phyloP scores from a whole-genome alignment of 169 alveolate species.

The Neospora caninum region DNA sequence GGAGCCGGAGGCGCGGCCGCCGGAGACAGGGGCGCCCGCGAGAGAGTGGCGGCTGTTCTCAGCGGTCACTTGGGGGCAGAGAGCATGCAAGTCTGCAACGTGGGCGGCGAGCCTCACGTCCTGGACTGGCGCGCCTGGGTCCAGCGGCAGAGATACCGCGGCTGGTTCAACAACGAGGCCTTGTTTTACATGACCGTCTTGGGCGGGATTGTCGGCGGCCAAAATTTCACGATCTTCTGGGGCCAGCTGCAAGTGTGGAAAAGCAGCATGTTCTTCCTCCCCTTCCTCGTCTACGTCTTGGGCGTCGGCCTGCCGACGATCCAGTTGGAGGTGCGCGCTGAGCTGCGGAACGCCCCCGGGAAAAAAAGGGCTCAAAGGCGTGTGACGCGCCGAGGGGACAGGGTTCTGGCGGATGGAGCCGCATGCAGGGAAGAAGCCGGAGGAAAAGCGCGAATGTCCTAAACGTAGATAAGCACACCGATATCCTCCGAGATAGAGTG shows the following conservation, averaged over 20 bases:
- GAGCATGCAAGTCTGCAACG: not conserved
- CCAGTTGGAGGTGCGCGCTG: conserved; percentile 54
- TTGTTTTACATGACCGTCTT: conserved; percentile 54
- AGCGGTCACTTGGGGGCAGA: not conserved
- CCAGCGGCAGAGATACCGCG: conserved; percentile 60
- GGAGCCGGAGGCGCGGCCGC: not conserved
- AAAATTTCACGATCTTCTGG: conserved; percentile 61
- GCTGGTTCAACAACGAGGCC: conserved; percentile 55
- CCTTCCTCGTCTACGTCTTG: conserved; percentile 54
- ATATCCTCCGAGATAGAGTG: too few relatives aligned
- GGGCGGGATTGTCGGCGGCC: conserved; percentile 64
- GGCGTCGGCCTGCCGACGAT: conserved; percentile 57
- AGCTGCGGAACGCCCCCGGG: not conserved
- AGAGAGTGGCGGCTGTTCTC: not conserved
- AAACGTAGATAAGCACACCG: too few relatives aligned
- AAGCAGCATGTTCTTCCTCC: conserved; percentile 62
- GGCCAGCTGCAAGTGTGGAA: conserved; percentile 59
- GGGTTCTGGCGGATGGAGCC: too few relatives aligned
- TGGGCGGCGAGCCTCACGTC: not conserved
- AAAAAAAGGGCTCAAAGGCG: not conserved
- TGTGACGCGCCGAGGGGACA: not conserved
- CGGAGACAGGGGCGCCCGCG: not conserved
- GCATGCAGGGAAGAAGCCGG: too few relatives aligned
- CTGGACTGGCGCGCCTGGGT: conserved; percentile 60
- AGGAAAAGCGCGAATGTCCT: too few relatives aligned